These are phyloP conservation scores for Nitzschia sp. DNA, from an alignment of 108 stramenopile genomes.

Conservation along the genomic window DNA sequence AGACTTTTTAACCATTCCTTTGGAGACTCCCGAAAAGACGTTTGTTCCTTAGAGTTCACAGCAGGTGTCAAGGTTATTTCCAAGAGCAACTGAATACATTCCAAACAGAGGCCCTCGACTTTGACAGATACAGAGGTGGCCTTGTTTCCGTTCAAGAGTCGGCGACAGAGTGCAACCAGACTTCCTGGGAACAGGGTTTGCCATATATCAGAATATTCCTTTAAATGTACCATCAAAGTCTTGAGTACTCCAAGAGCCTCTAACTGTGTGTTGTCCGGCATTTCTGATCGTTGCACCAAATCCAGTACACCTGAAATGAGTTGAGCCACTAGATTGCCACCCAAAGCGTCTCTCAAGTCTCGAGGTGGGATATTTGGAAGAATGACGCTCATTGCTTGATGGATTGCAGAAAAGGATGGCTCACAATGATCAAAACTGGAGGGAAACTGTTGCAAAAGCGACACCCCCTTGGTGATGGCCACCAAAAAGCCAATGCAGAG, in stretches of 20 bases:
- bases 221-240: background rate
- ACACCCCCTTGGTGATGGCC: constrained; percentile 17
- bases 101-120: constrained; percentile 7
- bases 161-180: constrained; percentile 18
- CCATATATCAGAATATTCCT: constrained; percentile 13
- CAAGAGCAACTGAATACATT: constrained; percentile 5
- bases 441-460: background rate
- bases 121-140: background rate
- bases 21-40: too few species aligned
- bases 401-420: background rate
- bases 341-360: constrained; percentile 4
- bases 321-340: constrained; percentile 20
- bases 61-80: background rate
- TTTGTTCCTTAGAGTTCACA: background rate
- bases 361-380: background rate
- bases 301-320: constrained; percentile 22
- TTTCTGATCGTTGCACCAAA: constrained; percentile 2
- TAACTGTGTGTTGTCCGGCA: background rate
- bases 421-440: background rate
- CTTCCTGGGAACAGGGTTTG: constrained; percentile 33
- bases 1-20: too few species aligned
- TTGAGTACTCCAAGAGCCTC: background rate
- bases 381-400: background rate
- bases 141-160: background rate
- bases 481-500: constrained; percentile 18